Evolutionary conservation across 2,329 filamentous ascomycete genomes (phyloP).

Genomic region (Xylaria arbuscula): DNA sequence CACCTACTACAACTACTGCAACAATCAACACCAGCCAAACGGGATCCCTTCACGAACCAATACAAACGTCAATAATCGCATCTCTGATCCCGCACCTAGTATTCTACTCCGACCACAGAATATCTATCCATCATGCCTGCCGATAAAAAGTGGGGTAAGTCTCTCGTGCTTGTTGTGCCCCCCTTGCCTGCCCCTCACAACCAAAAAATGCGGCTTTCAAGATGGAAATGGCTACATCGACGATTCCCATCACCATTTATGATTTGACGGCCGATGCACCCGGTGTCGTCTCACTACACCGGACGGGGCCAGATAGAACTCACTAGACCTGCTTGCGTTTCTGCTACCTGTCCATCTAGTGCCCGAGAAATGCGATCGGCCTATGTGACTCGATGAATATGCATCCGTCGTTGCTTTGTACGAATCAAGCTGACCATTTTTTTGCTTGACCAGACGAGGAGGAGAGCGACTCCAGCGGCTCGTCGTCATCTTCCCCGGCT

Average conservation of each 20-base stretch:
- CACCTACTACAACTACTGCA: neutral
- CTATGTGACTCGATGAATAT: slow-evolving; percentile 31
- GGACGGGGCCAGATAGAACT: slow-evolving; percentile 28
- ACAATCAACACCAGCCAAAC: neutral
- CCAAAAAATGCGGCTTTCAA: slow-evolving; percentile 17
- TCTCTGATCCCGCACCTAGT: neutral
- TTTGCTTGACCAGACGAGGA: slow-evolving; percentile 51
- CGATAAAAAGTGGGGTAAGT: slow-evolving; percentile 56
- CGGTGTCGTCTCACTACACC: slow-evolving; percentile 8
- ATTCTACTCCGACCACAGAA: slow-evolving; percentile 30
- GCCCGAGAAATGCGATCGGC: slow-evolving; percentile 26
- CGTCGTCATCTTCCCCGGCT: slow-evolving; percentile 53
- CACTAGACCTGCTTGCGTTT: slow-evolving; percentile 36
- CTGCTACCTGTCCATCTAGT: slow-evolving; percentile 23
- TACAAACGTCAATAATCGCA: neutral
- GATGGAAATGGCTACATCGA: slow-evolving; percentile 36
- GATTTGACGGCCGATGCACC: slow-evolving; percentile 8
- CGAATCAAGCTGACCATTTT: slow-evolving; percentile 41
- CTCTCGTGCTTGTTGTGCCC: slow-evolving; percentile 24
- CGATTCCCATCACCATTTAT: slow-evolving; percentile 32
- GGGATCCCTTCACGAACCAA: neutral
- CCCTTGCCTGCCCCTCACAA: neutral
- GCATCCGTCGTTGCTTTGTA: slow-evolving; percentile 29
- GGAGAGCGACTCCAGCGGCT: slow-evolving; percentile 52
- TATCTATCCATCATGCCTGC: slow-evolving; percentile 50